Percentiles rank a stretch among this genome's conserved stretches.
phyloP scores from a whole-genome alignment of 208 protist genomes.

The Leishmania gerbilli region DNA sequence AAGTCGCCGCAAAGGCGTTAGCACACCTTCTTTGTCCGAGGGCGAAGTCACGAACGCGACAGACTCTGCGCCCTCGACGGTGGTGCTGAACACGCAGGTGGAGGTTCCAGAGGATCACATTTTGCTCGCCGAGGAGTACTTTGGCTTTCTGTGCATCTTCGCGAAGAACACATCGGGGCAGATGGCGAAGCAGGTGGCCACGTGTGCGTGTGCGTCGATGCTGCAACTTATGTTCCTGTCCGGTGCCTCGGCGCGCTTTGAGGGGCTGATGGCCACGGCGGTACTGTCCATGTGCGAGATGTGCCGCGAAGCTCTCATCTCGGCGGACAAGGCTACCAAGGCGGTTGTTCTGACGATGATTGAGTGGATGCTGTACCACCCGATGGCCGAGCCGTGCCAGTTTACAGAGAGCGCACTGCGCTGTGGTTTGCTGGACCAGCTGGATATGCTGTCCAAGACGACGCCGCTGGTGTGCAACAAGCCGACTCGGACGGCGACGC shows the following conservation, averaged over 20 bases:
- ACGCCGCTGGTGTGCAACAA: conserved; percentile 38
- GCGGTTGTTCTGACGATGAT: conserved; percentile 85
- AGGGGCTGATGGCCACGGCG: conserved; percentile 42
- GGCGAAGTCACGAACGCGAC: not conserved
- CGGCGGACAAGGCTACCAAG: conserved; percentile 78
- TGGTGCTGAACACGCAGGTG: conserved; percentile 46
- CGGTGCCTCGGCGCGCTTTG: conserved; percentile 42
- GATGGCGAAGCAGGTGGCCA: conserved; percentile 83
- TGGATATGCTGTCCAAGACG: conserved; percentile 47
- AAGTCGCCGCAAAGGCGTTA: conserved; percentile 5
- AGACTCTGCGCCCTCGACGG: conserved; percentile 2
- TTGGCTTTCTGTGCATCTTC: conserved; percentile 65
- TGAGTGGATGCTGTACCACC: conserved; percentile 76
- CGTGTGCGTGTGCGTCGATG: conserved; percentile 77
- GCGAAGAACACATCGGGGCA: conserved; percentile 63
- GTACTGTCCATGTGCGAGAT: conserved; percentile 85
- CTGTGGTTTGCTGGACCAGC: conserved; percentile 66
- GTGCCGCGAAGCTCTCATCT: conserved; percentile 70
- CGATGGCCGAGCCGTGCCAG: conserved; percentile 44
- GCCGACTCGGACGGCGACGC: conserved; percentile 46
- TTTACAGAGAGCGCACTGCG: conserved; percentile 57
- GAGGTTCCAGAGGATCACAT: conserved; percentile 48
- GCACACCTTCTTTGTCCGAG: not conserved
- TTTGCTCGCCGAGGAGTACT: conserved; percentile 70
- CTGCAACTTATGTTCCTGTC: conserved; percentile 74